A percentile compares a stretch with the other conserved stretches of the same genome.
Conservation (phyloP, 148 eudicot genomes). For the Gaultheria prostrata region DNA sequence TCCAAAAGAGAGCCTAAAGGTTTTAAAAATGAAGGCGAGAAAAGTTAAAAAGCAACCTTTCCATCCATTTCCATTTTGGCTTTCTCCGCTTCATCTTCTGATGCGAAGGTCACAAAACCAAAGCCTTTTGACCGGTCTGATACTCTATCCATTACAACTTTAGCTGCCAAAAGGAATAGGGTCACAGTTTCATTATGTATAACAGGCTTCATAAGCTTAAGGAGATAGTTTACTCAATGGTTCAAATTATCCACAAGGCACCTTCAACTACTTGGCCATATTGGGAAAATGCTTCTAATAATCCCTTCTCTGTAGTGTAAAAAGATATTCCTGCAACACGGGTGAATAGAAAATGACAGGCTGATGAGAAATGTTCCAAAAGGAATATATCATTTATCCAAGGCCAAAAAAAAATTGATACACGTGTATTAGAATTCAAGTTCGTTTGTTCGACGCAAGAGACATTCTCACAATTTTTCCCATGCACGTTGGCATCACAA, state of each 20-base stretch:
- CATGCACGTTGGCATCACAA: not conserved
- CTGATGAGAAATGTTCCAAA: not conserved
- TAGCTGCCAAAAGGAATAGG: conserved; percentile 44
- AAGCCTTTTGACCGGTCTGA: conserved; percentile 79
- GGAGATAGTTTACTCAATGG: not conserved
- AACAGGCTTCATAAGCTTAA: not conserved
- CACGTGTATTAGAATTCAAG: not conserved
- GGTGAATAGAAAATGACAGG: not conserved
- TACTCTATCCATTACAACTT: conserved; percentile 62
- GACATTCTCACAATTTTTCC: not conserved
- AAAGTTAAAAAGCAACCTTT: conserved; percentile 39
- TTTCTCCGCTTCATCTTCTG: conserved; percentile 69
- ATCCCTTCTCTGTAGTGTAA: conserved; percentile 63
- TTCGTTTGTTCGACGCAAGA: not conserved
- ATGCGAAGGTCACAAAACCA: conserved; percentile 85
- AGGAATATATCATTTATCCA: not conserved
- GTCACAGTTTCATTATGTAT: conserved; percentile 13
- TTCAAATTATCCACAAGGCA: conserved; percentile 7
- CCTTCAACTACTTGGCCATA: conserved; percentile 79
- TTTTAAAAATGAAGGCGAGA: not conserved
- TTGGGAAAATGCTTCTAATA: conserved; percentile 71
- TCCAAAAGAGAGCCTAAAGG: not conserved
- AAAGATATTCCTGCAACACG: conserved; percentile 62
- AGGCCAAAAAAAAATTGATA: not conserved
- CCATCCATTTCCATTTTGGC: conserved; percentile 73